These are phyloP conservation scores for Alternaria triticimaculans DNA, from an alignment of 2,329 filamentous ascomycete genomes.

Conservation along the genomic window DNA sequence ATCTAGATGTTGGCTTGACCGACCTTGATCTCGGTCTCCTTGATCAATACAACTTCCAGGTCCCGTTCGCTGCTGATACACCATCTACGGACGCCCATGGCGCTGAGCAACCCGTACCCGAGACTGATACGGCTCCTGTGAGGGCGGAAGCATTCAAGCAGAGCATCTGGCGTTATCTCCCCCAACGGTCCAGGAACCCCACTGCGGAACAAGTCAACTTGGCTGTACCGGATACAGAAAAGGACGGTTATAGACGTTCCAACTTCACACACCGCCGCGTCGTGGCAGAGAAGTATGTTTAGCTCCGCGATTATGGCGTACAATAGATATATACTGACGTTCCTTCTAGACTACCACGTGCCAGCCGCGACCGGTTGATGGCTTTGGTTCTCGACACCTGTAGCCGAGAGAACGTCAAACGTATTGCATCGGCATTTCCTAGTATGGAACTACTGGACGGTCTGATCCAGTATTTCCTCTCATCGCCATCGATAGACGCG, in stretches of 20 bases:
- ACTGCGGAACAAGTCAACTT: constrained; percentile 47
- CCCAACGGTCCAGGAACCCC: constrained; percentile 37
- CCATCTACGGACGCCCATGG: constrained; percentile 31
- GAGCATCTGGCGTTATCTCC: constrained; percentile 56
- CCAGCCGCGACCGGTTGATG: constrained; percentile 65
- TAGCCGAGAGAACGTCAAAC: constrained; percentile 56
- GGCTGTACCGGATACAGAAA: constrained; percentile 46
- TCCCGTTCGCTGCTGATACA: constrained; percentile 49
- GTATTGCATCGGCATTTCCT: constrained; percentile 67
- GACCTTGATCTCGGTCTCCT: constrained; percentile 55
- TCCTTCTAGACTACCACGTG: constrained; percentile 40
- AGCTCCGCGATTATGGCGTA: not conserved
- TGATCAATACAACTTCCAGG: constrained; percentile 54
- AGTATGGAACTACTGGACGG: constrained; percentile 67
- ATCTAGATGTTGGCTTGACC: constrained; percentile 55
- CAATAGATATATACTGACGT: not conserved
- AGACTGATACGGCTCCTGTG: constrained; percentile 29
- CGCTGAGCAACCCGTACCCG: constrained; percentile 18
- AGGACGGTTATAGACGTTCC: constrained; percentile 38
- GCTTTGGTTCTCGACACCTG: constrained; percentile 68
- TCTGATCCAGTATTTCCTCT: constrained; percentile 66
- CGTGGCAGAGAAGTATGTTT: constrained; percentile 45
- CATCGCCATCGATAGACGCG: constrained; percentile 62
- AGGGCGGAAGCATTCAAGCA: constrained; percentile 48
- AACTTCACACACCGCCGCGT: constrained; percentile 47